Evolutionary conservation across 371 early-diverging fungal genomes (phyloP).

Genomic region (Mucor circinelloides): DNA sequence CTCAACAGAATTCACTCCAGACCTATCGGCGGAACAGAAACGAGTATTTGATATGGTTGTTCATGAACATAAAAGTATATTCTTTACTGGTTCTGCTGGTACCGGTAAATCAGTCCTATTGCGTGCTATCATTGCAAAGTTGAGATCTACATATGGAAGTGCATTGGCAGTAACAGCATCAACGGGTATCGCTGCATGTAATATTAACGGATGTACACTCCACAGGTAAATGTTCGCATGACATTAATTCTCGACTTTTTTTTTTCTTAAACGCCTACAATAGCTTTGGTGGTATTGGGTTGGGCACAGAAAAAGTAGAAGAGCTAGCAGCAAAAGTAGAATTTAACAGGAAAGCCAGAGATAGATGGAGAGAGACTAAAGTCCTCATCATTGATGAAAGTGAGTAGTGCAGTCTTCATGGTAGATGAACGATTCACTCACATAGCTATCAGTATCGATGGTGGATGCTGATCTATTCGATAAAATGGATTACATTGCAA

Average conservation of each 20-base stretch:
- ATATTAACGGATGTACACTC: constrained; percentile 83
- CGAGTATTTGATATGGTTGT: constrained; percentile 23
- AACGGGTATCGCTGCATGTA: constrained; percentile 89
- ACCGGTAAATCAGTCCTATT: constrained; percentile 83
- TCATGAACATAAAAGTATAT: constrained; percentile 15
- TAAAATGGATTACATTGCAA: constrained; percentile 80
- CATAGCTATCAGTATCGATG: constrained; percentile 76
- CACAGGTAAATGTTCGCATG: constrained; percentile 47
- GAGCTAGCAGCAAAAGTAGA: constrained; percentile 50
- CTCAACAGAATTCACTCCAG: constrained; percentile 14
- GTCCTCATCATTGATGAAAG: constrained; percentile 91
- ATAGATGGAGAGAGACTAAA: constrained; percentile 67
- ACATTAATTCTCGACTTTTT: background rate
- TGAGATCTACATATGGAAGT: constrained; percentile 37
- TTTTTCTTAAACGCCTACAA: background rate
- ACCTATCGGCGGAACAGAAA: constrained; percentile 20
- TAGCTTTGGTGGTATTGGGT: constrained; percentile 80
- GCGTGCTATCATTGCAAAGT: constrained; percentile 62
- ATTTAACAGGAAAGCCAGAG: constrained; percentile 28
- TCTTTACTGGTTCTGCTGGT: constrained; percentile 65
- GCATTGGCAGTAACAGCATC: constrained; percentile 83
- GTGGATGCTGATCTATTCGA: constrained; percentile 85
- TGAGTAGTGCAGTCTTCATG: too few species aligned
- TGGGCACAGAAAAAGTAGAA: constrained; percentile 57
- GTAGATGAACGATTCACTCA: too few species aligned